Percentiles rank a stretch among this genome's conserved stretches.
phyloP scores from a whole-genome alignment of 345 rosid genomes.

The Brassica carinata region DNA sequence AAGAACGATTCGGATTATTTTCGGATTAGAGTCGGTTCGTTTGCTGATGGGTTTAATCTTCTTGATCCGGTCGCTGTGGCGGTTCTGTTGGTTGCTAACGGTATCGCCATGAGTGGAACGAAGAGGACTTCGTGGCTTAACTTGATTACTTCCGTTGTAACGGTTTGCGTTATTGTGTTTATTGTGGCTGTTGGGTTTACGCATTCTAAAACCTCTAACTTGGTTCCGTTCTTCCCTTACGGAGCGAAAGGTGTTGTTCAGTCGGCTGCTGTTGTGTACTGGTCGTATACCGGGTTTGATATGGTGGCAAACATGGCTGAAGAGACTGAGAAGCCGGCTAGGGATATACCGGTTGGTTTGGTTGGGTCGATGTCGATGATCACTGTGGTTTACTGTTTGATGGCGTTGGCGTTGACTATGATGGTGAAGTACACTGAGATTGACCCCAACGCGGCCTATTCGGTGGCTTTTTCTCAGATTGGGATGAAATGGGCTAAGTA shows the following conservation, averaged over 20 bases:
- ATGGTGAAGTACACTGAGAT: slow-evolving; percentile 85
- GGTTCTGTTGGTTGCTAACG: slow-evolving; percentile 66
- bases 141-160: slow-evolving; percentile 61
- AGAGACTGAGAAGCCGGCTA: slow-evolving; percentile 79
- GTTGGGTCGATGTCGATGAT: slow-evolving; percentile 82
- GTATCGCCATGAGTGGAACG: slow-evolving; percentile 77
- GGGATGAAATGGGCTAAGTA: slow-evolving; percentile 97
- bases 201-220: slow-evolving; percentile 61
- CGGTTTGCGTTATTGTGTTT: slow-evolving; percentile 56
- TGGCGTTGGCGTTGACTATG: slow-evolving; percentile 75
- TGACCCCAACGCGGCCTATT: slow-evolving; percentile 74
- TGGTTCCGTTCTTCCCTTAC: slow-evolving; percentile 68
- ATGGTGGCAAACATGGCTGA: slow-evolving; percentile 97
- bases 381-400: slow-evolving; percentile 76
- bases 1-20: slow-evolving; percentile 57
- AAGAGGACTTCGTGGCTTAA: slow-evolving; percentile 73
- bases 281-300: slow-evolving; percentile 97
- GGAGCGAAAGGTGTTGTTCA: slow-evolving; percentile 66
- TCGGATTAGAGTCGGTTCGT: slow-evolving; percentile 51
- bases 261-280: slow-evolving; percentile 85
- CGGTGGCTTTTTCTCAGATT: slow-evolving; percentile 73
- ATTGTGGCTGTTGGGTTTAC: slow-evolving; percentile 66
- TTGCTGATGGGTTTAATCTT: slow-evolving; percentile 77
- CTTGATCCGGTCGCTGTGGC: slow-evolving; percentile 76
- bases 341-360: slow-evolving; percentile 89